Percentiles rank a stretch among this genome's conserved stretches.
Evolutionary conservation across 495 filamentous ascomycete species (phyloP).

Genomic region (Penicillium subrubescens): DNA sequence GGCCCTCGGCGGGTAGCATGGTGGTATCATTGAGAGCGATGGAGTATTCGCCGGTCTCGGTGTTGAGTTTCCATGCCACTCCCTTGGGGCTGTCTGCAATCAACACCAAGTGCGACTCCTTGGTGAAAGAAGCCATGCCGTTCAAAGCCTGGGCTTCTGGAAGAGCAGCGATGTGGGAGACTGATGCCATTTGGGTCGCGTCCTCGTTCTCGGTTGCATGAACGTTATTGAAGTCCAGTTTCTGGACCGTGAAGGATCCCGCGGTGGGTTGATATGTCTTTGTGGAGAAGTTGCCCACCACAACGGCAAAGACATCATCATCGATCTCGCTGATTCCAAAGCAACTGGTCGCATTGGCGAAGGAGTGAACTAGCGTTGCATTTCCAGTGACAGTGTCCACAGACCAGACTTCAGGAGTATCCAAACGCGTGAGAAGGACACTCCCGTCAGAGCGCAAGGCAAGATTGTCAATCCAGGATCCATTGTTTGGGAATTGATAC

Average conservation of each 20-base stretch:
- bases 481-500: slow-evolving; percentile 36
- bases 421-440: slow-evolving; percentile 40
- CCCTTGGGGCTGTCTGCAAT: slow-evolving; percentile 44
- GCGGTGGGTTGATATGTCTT: slow-evolving; percentile 26
- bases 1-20: slow-evolving; percentile 23
- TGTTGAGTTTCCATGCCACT: slow-evolving; percentile 36
- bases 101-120: slow-evolving; percentile 31
- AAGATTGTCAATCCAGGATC: slow-evolving; percentile 47
- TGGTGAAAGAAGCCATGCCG: slow-evolving; percentile 37
- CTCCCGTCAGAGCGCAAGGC: slow-evolving; percentile 35
- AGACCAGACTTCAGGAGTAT: slow-evolving; percentile 42
- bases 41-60: slow-evolving; percentile 32
- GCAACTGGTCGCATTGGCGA: slow-evolving; percentile 36
- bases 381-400: slow-evolving; percentile 39
- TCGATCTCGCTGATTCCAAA: slow-evolving; percentile 47
- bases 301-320: slow-evolving; percentile 46
- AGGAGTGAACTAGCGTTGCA: slow-evolving; percentile 29
- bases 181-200: slow-evolving; percentile 8
- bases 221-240: slow-evolving; percentile 32
- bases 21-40: slow-evolving; percentile 34
- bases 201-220: background rate
- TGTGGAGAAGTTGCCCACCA: slow-evolving; percentile 40
- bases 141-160: slow-evolving; percentile 44
- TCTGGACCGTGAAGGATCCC: slow-evolving; percentile 42
- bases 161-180: slow-evolving; percentile 33